phyloP scores from a whole-genome alignment of 1,284 basidiomycete genomes.

The Omphalotus olearius region DNA sequence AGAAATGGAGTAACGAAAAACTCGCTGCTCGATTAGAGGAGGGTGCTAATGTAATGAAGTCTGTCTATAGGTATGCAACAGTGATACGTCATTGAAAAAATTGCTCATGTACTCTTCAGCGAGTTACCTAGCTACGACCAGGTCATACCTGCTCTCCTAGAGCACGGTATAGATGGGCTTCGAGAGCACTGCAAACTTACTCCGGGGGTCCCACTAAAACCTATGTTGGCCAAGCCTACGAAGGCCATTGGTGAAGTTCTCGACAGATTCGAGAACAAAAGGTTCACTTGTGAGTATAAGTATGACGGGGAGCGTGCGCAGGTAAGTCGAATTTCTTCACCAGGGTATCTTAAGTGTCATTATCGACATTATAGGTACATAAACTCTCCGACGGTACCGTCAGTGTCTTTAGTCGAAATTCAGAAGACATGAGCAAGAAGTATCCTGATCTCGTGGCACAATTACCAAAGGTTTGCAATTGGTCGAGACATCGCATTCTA shows the following conservation, averaged over 20 bases:
- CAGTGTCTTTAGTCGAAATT: conserved; percentile 93
- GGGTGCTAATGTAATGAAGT: conserved; percentile 78
- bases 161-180: conserved; percentile 73
- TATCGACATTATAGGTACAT: conserved; percentile 56
- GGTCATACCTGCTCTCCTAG: conserved; percentile 89
- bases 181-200: conserved; percentile 84
- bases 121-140: conserved; percentile 93
- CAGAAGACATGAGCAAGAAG: conserved; percentile 99
- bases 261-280: conserved; percentile 93
- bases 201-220: conserved; percentile 95
- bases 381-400: conserved; percentile 77
- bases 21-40: conserved; percentile 77
- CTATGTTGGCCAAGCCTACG: conserved; percentile 99
- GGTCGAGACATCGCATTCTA: background rate
- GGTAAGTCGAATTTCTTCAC: conserved; percentile 34
- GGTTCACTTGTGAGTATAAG: conserved; percentile 99
- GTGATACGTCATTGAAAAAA: conserved; percentile 1
- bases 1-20: conserved; percentile 74
- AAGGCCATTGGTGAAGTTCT: conserved; percentile 99
- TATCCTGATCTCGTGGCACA: conserved; percentile 97
- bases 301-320: conserved; percentile 99
- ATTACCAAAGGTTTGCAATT: conserved; percentile 67
- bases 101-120: conserved; percentile 35
- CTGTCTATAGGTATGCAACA: conserved; percentile 78
- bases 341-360: background rate